Base-by-base conservation (phyloP, 495 filamentous ascomycete species). In the Penicillium steckii region DNA sequence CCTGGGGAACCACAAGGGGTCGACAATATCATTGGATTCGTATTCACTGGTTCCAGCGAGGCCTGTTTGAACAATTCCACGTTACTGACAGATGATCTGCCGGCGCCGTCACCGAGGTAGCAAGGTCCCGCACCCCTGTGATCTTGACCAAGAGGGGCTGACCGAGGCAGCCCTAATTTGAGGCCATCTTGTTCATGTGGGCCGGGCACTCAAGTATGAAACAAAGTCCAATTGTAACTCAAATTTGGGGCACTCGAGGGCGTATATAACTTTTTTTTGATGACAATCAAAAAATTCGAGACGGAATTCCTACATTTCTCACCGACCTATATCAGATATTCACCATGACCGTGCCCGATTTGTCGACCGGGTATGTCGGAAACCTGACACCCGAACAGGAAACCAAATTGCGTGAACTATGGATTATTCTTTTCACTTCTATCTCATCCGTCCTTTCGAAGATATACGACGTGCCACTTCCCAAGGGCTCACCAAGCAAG, bases 371-470 rank as follows among this genome's bases (percentile, higher is more conserved):
- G 23, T 51, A 62, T 24, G 48, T 62, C 26, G 19, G 42, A 26
- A 48, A 62, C 45, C 59, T 62, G 4, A 59, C 56, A 5, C 48
- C 48, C 22, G 32, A 27, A 8, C 55, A 62, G 26, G 56, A 62
- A 9, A 42, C 27, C 9, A 62, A 59, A 18, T 23, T 62, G 23
- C 56, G 44, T 8, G 59, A 62, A 25, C 46, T 62, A 12, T 62
- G 59, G 59, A 49, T 48, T 12, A 50, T 62, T n/a, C 30, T 62
- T 3, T 53, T 62, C 4, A 50, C 48, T 19, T 53, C 56, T 17
- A 47, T 50, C 12, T 49, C 56, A 1, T 56, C 52, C 18, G 52
- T 62, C 0, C 17, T 62, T 2, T 59, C 59, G 0, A 42, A 56
- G 8, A 52, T 59, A 0, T 62, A 60, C 15, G 59, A 59, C 1